phyloP scores from a whole-genome alignment of 2,329 filamentous ascomycete genomes.

The Mycosphaerella sp. region DNA sequence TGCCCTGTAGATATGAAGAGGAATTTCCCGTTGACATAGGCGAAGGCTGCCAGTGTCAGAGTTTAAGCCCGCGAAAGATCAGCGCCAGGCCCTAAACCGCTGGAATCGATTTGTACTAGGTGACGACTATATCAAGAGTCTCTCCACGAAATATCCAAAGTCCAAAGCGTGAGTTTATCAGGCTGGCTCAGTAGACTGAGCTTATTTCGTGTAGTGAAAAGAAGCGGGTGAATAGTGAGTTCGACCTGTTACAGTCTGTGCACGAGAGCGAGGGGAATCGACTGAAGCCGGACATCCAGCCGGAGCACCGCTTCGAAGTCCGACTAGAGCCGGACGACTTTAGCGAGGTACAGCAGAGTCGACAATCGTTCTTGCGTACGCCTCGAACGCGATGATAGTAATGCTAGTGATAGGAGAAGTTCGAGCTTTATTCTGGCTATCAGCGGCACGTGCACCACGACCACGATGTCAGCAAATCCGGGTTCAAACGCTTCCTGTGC shows the following conservation, averaged over 20 bases:
- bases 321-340: slow-evolving; percentile 64
- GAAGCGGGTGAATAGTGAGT: slow-evolving; percentile 59
- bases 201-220: slow-evolving; percentile 41
- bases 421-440: slow-evolving; percentile 63
- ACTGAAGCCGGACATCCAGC: slow-evolving; percentile 45
- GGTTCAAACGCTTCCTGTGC: slow-evolving; percentile 70
- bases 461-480: slow-evolving; percentile 51
- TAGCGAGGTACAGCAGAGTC: slow-evolving; percentile 39
- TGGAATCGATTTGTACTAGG: slow-evolving; percentile 69
- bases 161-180: slow-evolving; percentile 52
- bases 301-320: slow-evolving; percentile 61
- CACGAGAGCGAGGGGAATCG: slow-evolving; percentile 59
- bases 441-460: slow-evolving; percentile 69
- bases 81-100: slow-evolving; percentile 67
- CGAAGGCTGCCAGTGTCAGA: slow-evolving; percentile 54
- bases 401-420: slow-evolving; percentile 55
- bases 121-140: slow-evolving; percentile 58
- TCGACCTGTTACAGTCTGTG: slow-evolving; percentile 59
- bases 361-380: background rate
- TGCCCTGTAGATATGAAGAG: background rate
- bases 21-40: slow-evolving; percentile 5
- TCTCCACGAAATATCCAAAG: slow-evolving; percentile 58
- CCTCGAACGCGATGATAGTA: background rate
- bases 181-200: background rate
- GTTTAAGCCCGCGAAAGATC: slow-evolving; percentile 63